Conservation (phyloP, 192 early-diverging fungal genomes). For the Tieghemiomyces parasiticus region DNA sequence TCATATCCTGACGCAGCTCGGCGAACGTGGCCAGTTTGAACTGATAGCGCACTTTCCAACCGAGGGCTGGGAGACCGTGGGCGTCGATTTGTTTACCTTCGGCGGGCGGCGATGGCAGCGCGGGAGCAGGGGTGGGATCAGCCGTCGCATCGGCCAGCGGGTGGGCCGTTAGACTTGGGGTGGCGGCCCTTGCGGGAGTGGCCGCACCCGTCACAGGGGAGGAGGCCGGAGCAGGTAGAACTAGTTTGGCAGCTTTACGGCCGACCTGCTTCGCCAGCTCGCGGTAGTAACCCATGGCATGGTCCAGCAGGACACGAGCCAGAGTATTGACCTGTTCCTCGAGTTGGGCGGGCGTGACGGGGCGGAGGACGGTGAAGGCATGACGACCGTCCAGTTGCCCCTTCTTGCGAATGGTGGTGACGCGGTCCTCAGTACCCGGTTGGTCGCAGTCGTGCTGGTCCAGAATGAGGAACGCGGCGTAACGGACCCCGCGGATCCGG, state of each 20-base stretch:
- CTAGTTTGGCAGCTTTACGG: constrained; percentile 49
- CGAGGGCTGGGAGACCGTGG: constrained; percentile 13
- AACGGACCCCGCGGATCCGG: constrained; percentile 1
- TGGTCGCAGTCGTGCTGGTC: constrained; percentile 1
- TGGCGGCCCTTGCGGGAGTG: constrained; percentile 11
- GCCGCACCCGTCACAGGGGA: constrained; percentile 15
- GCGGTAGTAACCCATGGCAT: constrained; percentile 55
- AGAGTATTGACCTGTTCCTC: neutral
- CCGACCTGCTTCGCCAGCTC: constrained; percentile 57
- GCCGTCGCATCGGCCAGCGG: constrained; percentile 19
- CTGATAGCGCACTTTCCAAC: constrained; percentile 72
- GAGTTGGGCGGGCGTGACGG: neutral
- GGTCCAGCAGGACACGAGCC: constrained; percentile 36
- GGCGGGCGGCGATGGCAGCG: neutral
- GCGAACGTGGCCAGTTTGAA: constrained; percentile 51
- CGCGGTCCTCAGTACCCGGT: constrained; percentile 18
- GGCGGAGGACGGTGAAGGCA: constrained; percentile 18
- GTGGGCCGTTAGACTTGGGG: constrained; percentile 18
- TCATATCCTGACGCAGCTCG: constrained; percentile 48
- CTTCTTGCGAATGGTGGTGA: constrained; percentile 28
- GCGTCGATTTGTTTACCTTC: constrained; percentile 1
- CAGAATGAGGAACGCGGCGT: neutral
- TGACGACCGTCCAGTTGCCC: constrained; percentile 45
- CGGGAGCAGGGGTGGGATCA: neutral
- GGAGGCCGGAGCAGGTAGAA: constrained; percentile 29